Conservation (phyloP, 2,329 filamentous ascomycete genomes). For the Xylaria sp. region DNA sequence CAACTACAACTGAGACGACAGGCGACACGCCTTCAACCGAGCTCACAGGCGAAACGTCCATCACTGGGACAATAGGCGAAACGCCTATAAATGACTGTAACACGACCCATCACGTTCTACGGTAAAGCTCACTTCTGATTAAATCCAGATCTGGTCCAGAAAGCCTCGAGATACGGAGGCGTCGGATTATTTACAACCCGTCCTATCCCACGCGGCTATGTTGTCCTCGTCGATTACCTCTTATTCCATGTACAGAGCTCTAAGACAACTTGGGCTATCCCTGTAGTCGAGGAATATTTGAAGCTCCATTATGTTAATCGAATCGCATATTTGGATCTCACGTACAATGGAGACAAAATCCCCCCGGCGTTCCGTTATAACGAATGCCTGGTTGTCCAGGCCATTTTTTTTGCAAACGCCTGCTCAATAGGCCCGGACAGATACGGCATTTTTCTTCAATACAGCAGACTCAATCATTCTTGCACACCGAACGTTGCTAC, state of each 20-base stretch:
- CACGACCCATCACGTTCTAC: neutral
- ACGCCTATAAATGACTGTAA: neutral
- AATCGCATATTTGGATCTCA: neutral
- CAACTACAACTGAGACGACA: too few species aligned
- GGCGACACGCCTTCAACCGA: too few species aligned
- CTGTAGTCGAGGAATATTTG: neutral
- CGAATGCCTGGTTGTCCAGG: too few species aligned
- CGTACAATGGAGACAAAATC: neutral
- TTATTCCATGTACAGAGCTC: neutral
- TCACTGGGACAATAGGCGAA: too few species aligned
- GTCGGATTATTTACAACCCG: neutral
- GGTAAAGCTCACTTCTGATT: neutral
- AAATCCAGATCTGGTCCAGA: neutral
- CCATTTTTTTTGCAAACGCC: neutral
- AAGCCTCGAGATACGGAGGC: neutral
- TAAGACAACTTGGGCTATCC: neutral
- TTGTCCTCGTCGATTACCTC: neutral
- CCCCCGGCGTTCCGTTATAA: too few species aligned
- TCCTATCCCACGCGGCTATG: neutral
- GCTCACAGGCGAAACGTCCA: too few species aligned
- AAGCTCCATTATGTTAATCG: neutral
- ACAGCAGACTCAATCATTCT: slow-evolving; percentile 5
- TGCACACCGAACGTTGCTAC: neutral
- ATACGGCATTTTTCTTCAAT: neutral
- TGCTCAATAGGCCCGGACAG: neutral